Conservation (phyloP, 2,329 filamentous ascomycete species). For the Neofusicoccum kwambonambiense region DNA sequence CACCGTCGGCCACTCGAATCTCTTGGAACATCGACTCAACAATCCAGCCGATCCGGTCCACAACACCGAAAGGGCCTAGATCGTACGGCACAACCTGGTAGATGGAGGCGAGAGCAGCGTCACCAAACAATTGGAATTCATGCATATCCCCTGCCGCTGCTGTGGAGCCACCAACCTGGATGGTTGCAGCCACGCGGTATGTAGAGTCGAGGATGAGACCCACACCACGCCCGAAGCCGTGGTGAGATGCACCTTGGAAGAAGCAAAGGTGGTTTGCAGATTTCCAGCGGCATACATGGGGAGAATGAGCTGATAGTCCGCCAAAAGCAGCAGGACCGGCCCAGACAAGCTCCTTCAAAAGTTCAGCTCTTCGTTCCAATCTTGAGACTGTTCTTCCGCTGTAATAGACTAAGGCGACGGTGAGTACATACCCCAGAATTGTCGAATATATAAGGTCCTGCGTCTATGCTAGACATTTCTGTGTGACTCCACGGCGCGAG, state of each 20-base stretch:
- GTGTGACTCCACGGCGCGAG: neutral
- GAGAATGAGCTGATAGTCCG: neutral
- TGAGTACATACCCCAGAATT: neutral
- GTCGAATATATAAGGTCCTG: neutral
- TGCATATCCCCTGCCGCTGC: slow-evolving; percentile 37
- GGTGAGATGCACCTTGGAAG: neutral
- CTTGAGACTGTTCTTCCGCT: neutral
- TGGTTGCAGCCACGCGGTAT: neutral
- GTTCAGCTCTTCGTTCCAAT: too few species aligned
- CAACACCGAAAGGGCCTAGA: slow-evolving; percentile 37
- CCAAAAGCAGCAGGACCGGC: neutral
- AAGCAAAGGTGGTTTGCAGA: neutral
- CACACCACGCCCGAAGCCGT: neutral
- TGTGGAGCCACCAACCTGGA: neutral
- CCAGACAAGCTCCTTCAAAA: neutral
- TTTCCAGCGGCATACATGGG: neutral
- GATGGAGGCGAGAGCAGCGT: slow-evolving; percentile 43
- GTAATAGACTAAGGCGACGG: fast-evolving
- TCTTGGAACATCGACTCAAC: slow-evolving; percentile 47
- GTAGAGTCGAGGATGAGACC: neutral
- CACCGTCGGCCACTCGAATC: slow-evolving; percentile 39
- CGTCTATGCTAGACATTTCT: neutral
- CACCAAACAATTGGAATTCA: slow-evolving; percentile 43
- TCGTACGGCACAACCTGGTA: slow-evolving; percentile 41
- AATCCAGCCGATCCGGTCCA: slow-evolving; percentile 37